Evolutionary conservation across 345 rosid species (phyloP).

Genomic region (Salix viminalis): DNA sequence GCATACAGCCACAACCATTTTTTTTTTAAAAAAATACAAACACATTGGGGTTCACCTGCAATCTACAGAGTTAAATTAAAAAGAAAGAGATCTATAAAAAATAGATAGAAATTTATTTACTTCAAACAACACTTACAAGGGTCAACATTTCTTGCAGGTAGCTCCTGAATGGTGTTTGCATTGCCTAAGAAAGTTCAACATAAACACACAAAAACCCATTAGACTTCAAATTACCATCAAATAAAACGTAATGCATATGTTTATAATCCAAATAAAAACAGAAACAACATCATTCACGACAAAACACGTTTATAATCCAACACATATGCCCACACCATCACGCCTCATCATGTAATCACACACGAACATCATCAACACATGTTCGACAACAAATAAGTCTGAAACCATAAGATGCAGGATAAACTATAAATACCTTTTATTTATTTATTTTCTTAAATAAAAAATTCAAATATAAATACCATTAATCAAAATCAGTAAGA

Average conservation of each 20-base stretch:
- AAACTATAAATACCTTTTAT: neutral
- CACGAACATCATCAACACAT: neutral
- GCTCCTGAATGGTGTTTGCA: slow-evolving; percentile 89
- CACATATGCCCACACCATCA: neutral
- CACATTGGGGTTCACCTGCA: too few relatives aligned
- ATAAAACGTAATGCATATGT: neutral
- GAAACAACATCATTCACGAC: neutral
- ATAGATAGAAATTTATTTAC: too few relatives aligned
- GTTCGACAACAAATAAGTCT: neutral
- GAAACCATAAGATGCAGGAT: neutral
- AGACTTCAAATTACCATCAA: neutral
- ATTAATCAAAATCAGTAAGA: neutral
- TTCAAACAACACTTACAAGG: slow-evolving; percentile 53
- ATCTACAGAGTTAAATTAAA: too few relatives aligned
- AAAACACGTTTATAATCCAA: neutral
- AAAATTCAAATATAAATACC: too few relatives aligned
- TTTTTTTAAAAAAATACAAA: too few relatives aligned
- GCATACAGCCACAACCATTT: neutral
- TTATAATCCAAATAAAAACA: neutral
- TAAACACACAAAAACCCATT: neutral
- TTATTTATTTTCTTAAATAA: too few relatives aligned
- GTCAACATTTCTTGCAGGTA: slow-evolving; percentile 88
- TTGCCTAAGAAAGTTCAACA: slow-evolving; percentile 37
- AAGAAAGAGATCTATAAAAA: neutral
- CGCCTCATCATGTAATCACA: neutral